Conservation (phyloP, 257 asterid species). For the Nyctanthes arbortristis region DNA sequence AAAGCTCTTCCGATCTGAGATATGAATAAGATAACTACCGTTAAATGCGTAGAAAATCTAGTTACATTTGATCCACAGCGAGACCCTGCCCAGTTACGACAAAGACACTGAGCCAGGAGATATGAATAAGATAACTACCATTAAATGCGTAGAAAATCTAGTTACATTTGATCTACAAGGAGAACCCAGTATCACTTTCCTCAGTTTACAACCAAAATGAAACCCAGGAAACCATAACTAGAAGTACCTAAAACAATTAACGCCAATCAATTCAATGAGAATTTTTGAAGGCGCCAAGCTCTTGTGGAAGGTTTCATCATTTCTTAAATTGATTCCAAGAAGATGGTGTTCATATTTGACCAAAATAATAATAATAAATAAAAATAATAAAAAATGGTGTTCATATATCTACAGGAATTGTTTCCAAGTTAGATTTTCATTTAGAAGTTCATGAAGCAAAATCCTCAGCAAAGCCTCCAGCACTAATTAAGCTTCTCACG, state of each 20-base stretch:
- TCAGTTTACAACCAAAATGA: neutral
- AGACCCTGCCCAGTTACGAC: constrained; percentile 59
- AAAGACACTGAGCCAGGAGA: too few species aligned
- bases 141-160: neutral
- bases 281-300: neutral
- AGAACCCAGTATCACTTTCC: neutral
- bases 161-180: neutral
- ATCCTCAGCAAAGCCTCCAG: neutral
- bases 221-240: neutral
- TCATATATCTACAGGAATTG: neutral
- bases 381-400: neutral
- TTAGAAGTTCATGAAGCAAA: neutral
- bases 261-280: neutral
- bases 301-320: neutral
- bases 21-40: neutral
- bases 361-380: neutral
- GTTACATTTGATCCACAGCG: too few species aligned
- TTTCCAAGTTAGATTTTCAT: neutral
- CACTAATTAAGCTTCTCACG: neutral
- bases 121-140: neutral
- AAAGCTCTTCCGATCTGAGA: too few species aligned
- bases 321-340: neutral
- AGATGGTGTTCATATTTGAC: neutral
- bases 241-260: neutral
- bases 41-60: neutral